Evolutionary conservation across 2,329 filamentous ascomycete genomes (phyloP), one percentile per base, ranked within the genome.

Genomic region (Penicillium sclerotigenum): DNA sequence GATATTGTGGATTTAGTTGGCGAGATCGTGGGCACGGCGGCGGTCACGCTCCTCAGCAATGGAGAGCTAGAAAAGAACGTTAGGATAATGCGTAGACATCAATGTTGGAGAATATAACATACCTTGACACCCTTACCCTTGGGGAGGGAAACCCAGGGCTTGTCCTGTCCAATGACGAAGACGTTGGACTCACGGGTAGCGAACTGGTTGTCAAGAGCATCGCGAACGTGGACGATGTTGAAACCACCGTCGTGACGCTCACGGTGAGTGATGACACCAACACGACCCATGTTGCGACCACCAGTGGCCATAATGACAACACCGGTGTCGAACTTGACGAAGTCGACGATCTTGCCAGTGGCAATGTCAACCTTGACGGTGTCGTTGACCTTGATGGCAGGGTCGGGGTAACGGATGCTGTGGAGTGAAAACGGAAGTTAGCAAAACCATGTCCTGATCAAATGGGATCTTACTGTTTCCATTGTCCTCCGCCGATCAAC

Each of bases 281-380:
- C 93, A 93, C 94, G 94, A 79, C 94, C 94, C 93, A 97, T 99
- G 91, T 99, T 99, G 79, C 93, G 94, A 87, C 94, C 94, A 88
- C 94, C 94, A 71, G 94, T 99, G 76, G 89, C 89, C 93, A 99
- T 99, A 80, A 89, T 91, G 73, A 99, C 91, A 77, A 91, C 89
- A 81, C 93, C 94, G 76, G 92, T 97, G 80, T 99, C 94, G 83
- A 99, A 99, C 82, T 89, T 90, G 86, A 97, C 91, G 83, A 89
- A 97, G 82, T 99, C 94, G 72, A 84, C 81, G 83, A 99, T 95
- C 88, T 97, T 99, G 85, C 94, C 94, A 66, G 91, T 96, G 74
- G 89, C 81, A 59, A 99, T 85, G 76, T 99, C 90, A 73, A 99
- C 93, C 91, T 99, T 99, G 82, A 99, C 92, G 60, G 94, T 97